Percentiles rank a stretch among this genome's conserved stretches.
phyloP scores from a whole-genome alignment of 495 filamentous ascomycete species.

The Halenospora varia region DNA sequence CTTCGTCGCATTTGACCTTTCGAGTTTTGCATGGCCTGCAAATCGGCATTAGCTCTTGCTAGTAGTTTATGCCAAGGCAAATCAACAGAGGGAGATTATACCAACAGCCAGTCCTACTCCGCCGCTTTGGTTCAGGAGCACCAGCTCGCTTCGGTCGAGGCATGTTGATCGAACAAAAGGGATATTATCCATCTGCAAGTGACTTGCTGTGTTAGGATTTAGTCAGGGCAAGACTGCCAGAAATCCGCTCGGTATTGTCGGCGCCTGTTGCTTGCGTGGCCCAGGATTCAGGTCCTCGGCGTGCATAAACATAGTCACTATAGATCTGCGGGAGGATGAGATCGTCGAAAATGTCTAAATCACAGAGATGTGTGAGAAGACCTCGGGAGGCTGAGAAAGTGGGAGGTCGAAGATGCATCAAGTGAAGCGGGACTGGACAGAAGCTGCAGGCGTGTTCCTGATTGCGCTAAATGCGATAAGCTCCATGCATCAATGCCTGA shows the following conservation, averaged over 20 bases:
- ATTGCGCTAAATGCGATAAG: background rate
- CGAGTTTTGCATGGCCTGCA: constrained; percentile 76
- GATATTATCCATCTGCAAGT: background rate
- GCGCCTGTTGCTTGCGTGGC: background rate
- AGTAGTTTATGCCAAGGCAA: background rate
- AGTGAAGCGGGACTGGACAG: too few relatives aligned
- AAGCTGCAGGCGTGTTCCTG: background rate
- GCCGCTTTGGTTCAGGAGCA: constrained; percentile 62
- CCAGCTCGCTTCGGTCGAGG: constrained; percentile 64
- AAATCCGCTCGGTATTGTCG: too few relatives aligned
- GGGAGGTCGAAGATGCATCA: background rate
- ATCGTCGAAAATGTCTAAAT: background rate
- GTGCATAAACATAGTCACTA: background rate
- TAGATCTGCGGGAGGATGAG: background rate
- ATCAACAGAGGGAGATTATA: constrained; percentile 27
- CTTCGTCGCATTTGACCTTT: constrained; percentile 87
- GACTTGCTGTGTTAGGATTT: background rate
- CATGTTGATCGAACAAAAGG: constrained; percentile 37
- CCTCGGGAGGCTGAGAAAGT: background rate
- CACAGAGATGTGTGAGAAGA: background rate
- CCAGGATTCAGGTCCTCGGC: background rate
- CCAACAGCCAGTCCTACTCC: constrained; percentile 86
- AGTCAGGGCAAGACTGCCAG: too few relatives aligned
- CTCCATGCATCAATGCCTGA: background rate
- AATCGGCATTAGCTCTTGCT: constrained; percentile 3